These are phyloP conservation scores for Sideroxylon spinosum DNA, from an alignment of 179 eudicot species.

Conservation along the genomic window DNA sequence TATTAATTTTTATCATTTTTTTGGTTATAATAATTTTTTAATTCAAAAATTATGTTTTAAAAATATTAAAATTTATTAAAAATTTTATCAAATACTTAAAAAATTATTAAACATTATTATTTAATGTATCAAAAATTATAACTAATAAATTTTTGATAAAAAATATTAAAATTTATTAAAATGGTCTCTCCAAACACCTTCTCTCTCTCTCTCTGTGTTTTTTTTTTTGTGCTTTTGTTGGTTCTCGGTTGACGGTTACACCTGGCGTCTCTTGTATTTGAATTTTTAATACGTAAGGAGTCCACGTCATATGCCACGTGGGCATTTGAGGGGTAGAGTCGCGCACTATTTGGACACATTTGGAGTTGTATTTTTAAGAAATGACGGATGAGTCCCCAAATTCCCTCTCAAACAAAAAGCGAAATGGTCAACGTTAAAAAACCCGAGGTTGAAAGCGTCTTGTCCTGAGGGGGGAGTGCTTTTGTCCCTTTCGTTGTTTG, in stretches of 20 bases:
- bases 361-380: background rate
- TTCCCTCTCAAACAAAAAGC: background rate
- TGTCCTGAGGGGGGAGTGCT: background rate
- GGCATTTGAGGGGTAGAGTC: background rate
- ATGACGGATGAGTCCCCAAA: constrained; percentile 1
- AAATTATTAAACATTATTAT: too few relatives aligned
- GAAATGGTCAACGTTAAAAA: background rate
- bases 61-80: too few relatives aligned
- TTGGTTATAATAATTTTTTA: too few relatives aligned
- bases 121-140: too few relatives aligned
- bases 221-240: background rate
- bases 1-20: too few relatives aligned
- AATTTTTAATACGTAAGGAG: background rate
- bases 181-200: too few relatives aligned
- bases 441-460: background rate
- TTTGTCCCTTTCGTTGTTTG: background rate
- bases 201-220: background rate
- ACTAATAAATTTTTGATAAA: too few relatives aligned
- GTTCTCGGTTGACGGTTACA: constrained; percentile 15
- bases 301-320: constrained; percentile 15
- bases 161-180: too few relatives aligned
- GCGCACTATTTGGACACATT: background rate
- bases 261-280: background rate
- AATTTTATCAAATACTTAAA: too few relatives aligned
- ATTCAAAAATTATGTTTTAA: too few relatives aligned